These are phyloP conservation scores for Lablab purpureus DNA, from an alignment of 306 rosid species.

Conservation along the genomic window DNA sequence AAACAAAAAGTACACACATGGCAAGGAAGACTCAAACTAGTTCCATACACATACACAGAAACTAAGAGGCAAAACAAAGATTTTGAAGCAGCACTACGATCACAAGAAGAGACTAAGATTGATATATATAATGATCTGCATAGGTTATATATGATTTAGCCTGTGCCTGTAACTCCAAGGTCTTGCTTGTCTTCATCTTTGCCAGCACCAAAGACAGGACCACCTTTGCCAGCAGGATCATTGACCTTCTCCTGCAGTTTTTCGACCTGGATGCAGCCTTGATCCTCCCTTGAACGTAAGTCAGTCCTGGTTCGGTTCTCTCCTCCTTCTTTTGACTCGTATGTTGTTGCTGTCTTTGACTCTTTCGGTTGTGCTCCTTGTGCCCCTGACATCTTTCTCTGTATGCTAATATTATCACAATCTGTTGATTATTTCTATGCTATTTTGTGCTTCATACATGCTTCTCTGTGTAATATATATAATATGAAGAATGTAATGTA, in stretches of 20 bases:
- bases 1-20: not conserved
- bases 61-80: not conserved
- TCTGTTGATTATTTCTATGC: not conserved
- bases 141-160: constrained; percentile 28
- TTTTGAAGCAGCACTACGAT: not conserved
- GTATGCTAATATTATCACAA: not conserved
- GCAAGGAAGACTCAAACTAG: not conserved
- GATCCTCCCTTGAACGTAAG: constrained; percentile 64
- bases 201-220: constrained; percentile 82
- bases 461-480: too few species aligned
- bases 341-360: constrained; percentile 69
- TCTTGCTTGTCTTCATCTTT: constrained; percentile 64
- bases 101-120: not conserved
- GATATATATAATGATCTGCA: too few species aligned
- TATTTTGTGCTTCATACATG: too few species aligned
- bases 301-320: constrained; percentile 70
- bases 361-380: constrained; percentile 82
- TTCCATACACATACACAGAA: not conserved
- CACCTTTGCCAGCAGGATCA: constrained; percentile 77
- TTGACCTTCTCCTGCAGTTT: constrained; percentile 73
- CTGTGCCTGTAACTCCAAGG: constrained; percentile 82
- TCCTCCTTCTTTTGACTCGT: constrained; percentile 71
- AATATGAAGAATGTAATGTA: too few species aligned
- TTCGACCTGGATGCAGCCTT: constrained; percentile 75
- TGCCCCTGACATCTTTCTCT: constrained; percentile 73